Evolutionary conservation across 148 eudicot genomes (phyloP).

Genomic region (Vaccinium vitisidaea): DNA sequence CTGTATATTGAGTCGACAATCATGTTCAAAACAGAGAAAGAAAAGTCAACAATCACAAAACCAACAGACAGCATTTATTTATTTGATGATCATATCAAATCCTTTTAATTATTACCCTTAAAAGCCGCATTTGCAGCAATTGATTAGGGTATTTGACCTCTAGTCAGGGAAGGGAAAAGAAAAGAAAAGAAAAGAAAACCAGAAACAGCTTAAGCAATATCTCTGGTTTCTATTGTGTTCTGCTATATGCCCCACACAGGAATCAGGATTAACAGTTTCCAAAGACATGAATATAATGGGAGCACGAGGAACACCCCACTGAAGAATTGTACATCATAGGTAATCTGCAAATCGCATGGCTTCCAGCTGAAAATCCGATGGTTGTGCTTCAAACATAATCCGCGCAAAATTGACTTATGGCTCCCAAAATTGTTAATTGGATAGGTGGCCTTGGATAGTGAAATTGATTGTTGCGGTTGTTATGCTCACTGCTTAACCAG

Average conservation of each 20-base stretch:
- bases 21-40: neutral
- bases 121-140: slow-evolving; percentile 9
- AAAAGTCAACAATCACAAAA: neutral
- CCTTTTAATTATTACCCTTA: neutral
- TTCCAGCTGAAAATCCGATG: neutral
- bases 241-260: neutral
- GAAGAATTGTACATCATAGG: neutral
- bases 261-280: neutral
- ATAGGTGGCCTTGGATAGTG: neutral
- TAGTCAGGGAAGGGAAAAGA: neutral
- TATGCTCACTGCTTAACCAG: neutral
- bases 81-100: neutral
- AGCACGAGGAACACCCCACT: neutral
- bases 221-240: no score
- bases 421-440: neutral
- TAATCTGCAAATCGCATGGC: neutral
- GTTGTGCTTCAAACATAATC: neutral
- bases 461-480: neutral
- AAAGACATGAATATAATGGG: neutral
- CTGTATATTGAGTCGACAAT: neutral
- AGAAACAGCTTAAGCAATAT: neutral
- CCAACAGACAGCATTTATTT: slow-evolving; percentile 2
- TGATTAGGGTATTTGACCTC: neutral
- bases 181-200: neutral
- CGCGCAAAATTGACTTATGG: neutral